phyloP scores from a whole-genome alignment of 768 basidiomycete species.

The Pilatotrama ljubarskyi region DNA sequence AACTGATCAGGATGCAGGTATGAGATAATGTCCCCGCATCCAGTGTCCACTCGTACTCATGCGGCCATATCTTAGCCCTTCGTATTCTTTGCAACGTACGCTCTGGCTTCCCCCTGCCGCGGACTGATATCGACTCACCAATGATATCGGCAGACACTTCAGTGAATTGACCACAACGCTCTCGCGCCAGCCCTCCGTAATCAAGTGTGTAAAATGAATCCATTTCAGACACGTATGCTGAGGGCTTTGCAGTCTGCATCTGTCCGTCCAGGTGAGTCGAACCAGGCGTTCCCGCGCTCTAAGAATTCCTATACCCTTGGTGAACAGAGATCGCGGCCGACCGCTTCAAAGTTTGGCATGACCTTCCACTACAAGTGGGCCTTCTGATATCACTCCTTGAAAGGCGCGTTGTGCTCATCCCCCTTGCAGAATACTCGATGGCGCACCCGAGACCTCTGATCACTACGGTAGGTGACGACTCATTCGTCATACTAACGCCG shows the following conservation, averaged over 20 bases:
- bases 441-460: constrained; percentile 55
- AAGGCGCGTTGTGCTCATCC: not conserved
- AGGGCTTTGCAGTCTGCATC: constrained; percentile 60
- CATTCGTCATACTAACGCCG: too few species aligned
- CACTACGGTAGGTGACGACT: constrained; percentile 64
- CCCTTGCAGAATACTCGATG: constrained; percentile 66
- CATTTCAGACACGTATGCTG: not conserved
- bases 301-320: not conserved
- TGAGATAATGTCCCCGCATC: too few species aligned
- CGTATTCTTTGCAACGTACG: constrained; percentile 89
- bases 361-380: constrained; percentile 75
- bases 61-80: constrained; percentile 63
- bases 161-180: constrained; percentile 77
- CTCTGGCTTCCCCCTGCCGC: not conserved
- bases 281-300: not conserved
- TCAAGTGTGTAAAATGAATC: constrained; percentile 56
- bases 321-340: constrained; percentile 52
- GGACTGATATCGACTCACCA: not conserved
- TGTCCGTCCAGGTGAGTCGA: constrained; percentile 70
- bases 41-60: too few species aligned
- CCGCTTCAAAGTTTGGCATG: constrained; percentile 63
- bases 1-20: constrained; percentile 71
- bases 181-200: constrained; percentile 72
- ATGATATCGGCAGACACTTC: constrained; percentile 62
- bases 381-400: not conserved